Percentiles rank a stretch among this genome's conserved stretches.
Evolutionary conservation across 1,284 basidiomycete species (phyloP).

Genomic region (Ustilago crameri): DNA sequence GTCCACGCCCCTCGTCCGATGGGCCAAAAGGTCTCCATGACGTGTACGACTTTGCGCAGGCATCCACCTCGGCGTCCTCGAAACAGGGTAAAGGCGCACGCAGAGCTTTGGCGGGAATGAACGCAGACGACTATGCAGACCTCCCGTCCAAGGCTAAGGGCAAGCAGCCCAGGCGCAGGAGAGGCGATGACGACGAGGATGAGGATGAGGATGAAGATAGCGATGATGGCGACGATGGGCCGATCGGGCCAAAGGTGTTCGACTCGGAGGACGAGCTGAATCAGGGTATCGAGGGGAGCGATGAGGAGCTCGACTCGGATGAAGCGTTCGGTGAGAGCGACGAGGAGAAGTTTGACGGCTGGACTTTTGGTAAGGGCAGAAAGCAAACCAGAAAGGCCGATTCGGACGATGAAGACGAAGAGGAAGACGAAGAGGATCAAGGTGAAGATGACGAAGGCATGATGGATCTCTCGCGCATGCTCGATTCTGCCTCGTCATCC

Average conservation of each 20-base stretch:
- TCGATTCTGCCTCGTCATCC: slow-evolving; percentile 53
- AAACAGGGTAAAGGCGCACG: slow-evolving; percentile 29
- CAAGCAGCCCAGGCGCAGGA: slow-evolving; percentile 14
- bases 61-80: slow-evolving; percentile 28
- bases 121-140: slow-evolving; percentile 32
- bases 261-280: slow-evolving; percentile 56
- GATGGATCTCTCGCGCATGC: slow-evolving; percentile 61
- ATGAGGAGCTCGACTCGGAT: slow-evolving; percentile 66
- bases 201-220: slow-evolving; percentile 24
- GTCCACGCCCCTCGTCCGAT: slow-evolving; percentile 12
- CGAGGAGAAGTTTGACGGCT: slow-evolving; percentile 59
- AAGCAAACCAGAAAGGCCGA: slow-evolving; percentile 14
- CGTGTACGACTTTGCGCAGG: slow-evolving; percentile 32
- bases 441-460: slow-evolving; percentile 57
- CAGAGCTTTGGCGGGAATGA: slow-evolving; percentile 32
- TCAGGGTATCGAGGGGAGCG: slow-evolving; percentile 51
- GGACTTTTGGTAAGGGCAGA: slow-evolving; percentile 32
- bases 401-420: slow-evolving; percentile 14
- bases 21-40: slow-evolving; percentile 21
- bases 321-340: slow-evolving; percentile 66
- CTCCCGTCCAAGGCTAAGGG: slow-evolving; percentile 38
- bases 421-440: slow-evolving; percentile 35
- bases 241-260: slow-evolving; percentile 52
- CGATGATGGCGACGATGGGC: slow-evolving; percentile 18
- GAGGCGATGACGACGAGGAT: slow-evolving; percentile 18